These are phyloP conservation scores for Pestalotiopsis sp. DNA, from an alignment of 2,329 filamentous ascomycete species.

Conservation along the genomic window DNA sequence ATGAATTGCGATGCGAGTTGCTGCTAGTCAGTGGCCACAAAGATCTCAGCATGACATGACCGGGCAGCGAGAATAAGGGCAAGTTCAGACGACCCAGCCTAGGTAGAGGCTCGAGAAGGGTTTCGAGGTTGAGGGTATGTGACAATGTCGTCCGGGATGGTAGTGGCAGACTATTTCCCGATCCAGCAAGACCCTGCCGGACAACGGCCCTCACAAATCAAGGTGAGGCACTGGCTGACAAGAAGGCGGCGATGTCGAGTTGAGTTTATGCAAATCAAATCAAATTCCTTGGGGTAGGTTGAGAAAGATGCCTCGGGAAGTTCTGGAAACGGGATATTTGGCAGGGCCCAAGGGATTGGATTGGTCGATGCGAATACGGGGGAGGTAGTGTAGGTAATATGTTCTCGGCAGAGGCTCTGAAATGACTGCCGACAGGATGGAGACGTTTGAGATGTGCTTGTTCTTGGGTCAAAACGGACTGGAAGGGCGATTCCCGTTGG, in stretches of 20 bases:
- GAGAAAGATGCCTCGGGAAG: neutral
- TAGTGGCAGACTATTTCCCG: neutral
- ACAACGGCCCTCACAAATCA: neutral
- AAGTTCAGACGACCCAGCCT: constrained; percentile 6
- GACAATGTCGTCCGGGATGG: neutral
- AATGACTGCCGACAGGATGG: constrained; percentile 6
- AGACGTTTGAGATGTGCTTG: constrained; percentile 10
- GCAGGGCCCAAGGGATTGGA: neutral
- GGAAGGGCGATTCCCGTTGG: neutral
- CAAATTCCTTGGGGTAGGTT: neutral
- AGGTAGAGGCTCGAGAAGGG: neutral
- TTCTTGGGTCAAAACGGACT: neutral
- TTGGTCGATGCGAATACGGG: neutral
- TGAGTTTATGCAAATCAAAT: neutral
- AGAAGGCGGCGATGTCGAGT: neutral
- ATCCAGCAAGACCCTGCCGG: neutral
- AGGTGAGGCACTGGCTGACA: neutral
- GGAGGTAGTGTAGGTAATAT: neutral
- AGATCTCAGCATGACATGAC: neutral
- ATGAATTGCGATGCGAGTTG: neutral
- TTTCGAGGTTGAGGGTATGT: constrained; percentile 1
- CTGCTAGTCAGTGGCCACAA: neutral
- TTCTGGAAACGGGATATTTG: neutral
- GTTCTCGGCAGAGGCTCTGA: neutral
- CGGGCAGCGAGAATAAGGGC: neutral